Evolutionary conservation across 2,329 filamentous ascomycete genomes (phyloP), one percentile per base, ranked within the genome.

Genomic region (Botryotinia narcissicola): DNA sequence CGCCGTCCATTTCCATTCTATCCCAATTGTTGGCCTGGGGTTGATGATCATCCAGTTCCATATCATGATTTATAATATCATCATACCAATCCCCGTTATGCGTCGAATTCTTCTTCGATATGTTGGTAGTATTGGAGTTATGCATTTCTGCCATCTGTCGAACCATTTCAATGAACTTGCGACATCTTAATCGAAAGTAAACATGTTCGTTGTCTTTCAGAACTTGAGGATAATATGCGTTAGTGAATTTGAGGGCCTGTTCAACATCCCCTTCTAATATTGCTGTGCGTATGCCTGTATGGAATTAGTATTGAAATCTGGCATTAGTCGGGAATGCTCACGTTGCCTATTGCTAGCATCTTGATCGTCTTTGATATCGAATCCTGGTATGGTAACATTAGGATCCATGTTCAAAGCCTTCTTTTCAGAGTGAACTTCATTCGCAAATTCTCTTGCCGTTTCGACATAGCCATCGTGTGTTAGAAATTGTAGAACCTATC

Each of bases 161-260:
- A 78, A 97, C 94, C 91, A 99, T 95, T 82, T 99, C 96, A 75
- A 98, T 91, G 81, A 98, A 98, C 81, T 96, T 97, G 74, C 94
- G 90, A 80, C 95, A 98, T 77, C 92, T 90, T 67, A 99, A 85
- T 73, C 91, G 92, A 83, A 99, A 98, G 80, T 95, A 91, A 25
- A 98, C 94, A 71, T 94, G 90, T 72, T 93, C 90, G 79, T 97
- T 94, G 35, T 93, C 88, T 64, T 89, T 86, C 29, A 99, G 87
- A 1, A 98, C 94, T 37, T 88, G 87, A 8, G 93, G 92, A 78
- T 98, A 99, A 79, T 91, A 93, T 20, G 86, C 85, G 68, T 91
- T 89, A 4, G 93, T 97, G 78, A 91, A 88, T 81, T 94, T 92
- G n/a, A 98, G 86, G 0, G 95, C 95, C 77, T 88, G 90, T 82